Evolutionary conservation across 441 rosid genomes (phyloP).

Genomic region (Codiaeum variegatum): DNA sequence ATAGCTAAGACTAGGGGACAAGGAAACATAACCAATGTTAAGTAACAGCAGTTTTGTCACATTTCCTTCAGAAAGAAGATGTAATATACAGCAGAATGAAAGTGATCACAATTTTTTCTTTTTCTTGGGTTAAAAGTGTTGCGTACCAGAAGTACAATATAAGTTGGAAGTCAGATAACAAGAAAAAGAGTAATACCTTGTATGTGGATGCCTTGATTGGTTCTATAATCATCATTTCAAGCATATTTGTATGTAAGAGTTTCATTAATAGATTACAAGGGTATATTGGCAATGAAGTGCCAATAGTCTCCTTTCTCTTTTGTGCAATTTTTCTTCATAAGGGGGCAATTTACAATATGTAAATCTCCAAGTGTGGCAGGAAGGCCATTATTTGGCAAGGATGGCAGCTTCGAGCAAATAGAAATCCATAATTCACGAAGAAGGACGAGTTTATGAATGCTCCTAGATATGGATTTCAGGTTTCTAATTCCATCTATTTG

Average conservation of each 20-base stretch:
- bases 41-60: too few species aligned
- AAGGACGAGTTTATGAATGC: conserved; percentile 9
- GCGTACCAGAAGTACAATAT: background rate
- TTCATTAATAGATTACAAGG: background rate
- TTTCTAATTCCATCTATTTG: background rate
- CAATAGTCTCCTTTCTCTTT: conserved; percentile 13
- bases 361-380: conserved; percentile 16
- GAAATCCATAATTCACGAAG: conserved; percentile 2
- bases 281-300: conserved; percentile 16
- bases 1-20: background rate
- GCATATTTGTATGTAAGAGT: background rate
- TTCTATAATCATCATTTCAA: background rate
- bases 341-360: background rate
- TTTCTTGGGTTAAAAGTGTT: too few species aligned
- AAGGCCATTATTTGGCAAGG: conserved; percentile 14
- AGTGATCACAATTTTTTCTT: too few species aligned
- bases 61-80: too few species aligned
- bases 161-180: background rate
- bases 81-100: too few species aligned
- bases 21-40: too few species aligned
- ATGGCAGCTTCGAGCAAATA: conserved; percentile 10
- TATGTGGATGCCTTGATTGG: background rate
- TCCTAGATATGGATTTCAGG: conserved; percentile 8
- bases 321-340: conserved; percentile 1
- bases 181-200: background rate